phyloP scores from a whole-genome alignment of 2,329 filamentous ascomycete genomes.

The Pyricularia pennisetigena region DNA sequence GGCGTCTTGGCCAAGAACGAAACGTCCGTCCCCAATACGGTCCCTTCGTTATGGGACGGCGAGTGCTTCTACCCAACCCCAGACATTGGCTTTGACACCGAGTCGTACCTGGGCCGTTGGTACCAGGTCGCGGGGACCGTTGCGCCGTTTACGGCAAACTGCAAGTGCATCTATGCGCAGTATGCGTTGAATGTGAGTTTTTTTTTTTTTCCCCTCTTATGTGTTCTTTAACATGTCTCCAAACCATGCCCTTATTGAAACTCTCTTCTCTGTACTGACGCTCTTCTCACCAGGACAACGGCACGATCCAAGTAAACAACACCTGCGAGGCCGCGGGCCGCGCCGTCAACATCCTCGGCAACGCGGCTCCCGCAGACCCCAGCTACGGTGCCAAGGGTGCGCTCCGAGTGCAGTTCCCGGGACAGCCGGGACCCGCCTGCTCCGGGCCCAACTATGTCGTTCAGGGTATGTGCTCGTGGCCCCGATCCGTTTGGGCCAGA shows the following conservation, averaged over 20 bases:
- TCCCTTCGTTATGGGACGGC: constrained; percentile 20
- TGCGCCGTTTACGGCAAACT: constrained; percentile 18
- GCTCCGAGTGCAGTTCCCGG: constrained; percentile 21
- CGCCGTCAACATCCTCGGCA: constrained; percentile 19
- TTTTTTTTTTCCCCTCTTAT: no score
- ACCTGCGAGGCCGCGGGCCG: constrained; percentile 17
- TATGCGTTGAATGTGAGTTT: constrained; percentile 20
- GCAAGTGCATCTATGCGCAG: constrained; percentile 22
- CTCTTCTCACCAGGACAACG: constrained; percentile 15
- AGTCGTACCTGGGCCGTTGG: constrained; percentile 21
- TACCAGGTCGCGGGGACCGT: constrained; percentile 22
- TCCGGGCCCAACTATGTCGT: constrained; percentile 23
- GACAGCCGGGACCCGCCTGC: constrained; percentile 17
- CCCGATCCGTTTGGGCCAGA: no score
- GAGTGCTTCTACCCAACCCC: constrained; percentile 20
- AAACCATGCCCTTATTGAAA: no score
- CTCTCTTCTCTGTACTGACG: neutral
- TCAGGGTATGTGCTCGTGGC: constrained; percentile 16
- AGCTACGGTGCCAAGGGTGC: constrained; percentile 19
- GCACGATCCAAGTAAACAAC: constrained; percentile 22
- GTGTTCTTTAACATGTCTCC: no score
- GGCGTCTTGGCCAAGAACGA: neutral
- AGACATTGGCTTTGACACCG: constrained; percentile 18
- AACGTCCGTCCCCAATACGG: constrained; percentile 10
- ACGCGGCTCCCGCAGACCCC: constrained; percentile 16